phyloP scores from a whole-genome alignment of 441 rosid species.

The Jatropha multifida region DNA sequence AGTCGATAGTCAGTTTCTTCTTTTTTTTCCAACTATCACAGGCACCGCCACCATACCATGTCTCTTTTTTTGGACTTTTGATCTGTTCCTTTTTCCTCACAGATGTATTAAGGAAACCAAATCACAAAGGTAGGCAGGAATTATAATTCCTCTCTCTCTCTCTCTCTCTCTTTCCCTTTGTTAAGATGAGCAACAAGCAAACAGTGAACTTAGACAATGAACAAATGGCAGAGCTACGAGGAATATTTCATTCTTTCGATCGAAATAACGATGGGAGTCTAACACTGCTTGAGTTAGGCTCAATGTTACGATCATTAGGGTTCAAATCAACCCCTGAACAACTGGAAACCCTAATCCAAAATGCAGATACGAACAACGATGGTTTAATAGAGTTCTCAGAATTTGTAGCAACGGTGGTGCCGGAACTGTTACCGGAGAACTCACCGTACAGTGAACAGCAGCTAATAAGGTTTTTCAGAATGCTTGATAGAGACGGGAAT shows the following conservation, averaged over 20 bases:
- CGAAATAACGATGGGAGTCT: slow-evolving; percentile 75
- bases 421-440: slow-evolving; percentile 56
- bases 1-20: no score
- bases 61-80: no score
- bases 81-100: no score
- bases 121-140: no score
- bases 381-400: slow-evolving; percentile 80
- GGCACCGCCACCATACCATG: no score
- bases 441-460: slow-evolving; percentile 70
- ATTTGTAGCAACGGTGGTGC: slow-evolving; percentile 65
- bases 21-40: no score
- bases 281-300: slow-evolving; percentile 73
- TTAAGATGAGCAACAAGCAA: slow-evolving; percentile 48
- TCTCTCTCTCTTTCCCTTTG: neutral
- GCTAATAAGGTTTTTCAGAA: slow-evolving; percentile 56
- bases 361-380: slow-evolving; percentile 68
- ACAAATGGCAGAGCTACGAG: slow-evolving; percentile 63
- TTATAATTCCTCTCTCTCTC: no score
- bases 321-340: slow-evolving; percentile 63
- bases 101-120: no score
- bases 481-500: slow-evolving; percentile 73
- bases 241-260: slow-evolving; percentile 69
- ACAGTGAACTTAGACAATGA: slow-evolving; percentile 55
- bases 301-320: slow-evolving; percentile 65
- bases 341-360: slow-evolving; percentile 54